phyloP scores from a whole-genome alignment of 495 filamentous ascomycete genomes.

The Talaromyces trachyspermus region DNA sequence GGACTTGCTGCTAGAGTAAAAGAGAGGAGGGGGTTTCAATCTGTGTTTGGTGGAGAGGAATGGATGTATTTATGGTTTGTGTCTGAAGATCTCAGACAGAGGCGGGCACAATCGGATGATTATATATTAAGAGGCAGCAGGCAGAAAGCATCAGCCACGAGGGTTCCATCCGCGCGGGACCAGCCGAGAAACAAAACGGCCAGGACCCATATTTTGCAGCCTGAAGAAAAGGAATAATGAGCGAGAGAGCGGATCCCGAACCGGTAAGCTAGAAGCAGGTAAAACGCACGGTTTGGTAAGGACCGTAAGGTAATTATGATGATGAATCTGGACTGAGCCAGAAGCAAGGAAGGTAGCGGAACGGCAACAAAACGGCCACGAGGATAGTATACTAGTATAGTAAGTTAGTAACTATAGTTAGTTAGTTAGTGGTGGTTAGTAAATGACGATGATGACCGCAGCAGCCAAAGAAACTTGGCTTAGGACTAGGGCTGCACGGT shows the following conservation, averaged over 20 bases:
- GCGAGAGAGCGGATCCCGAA: background rate
- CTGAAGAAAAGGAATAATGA: slow-evolving; percentile 4
- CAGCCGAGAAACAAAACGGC: slow-evolving; percentile 4
- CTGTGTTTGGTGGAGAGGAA: background rate
- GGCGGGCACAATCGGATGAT: background rate
- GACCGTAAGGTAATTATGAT: too few species aligned
- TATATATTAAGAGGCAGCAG: slow-evolving; percentile 1
- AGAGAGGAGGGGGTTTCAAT: background rate
- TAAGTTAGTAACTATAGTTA: too few species aligned
- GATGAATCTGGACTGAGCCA: background rate
- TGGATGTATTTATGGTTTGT: background rate
- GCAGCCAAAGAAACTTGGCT: background rate
- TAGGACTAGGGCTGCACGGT: background rate
- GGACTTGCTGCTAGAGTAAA: slow-evolving; percentile 1
- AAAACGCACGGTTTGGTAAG: too few species aligned
- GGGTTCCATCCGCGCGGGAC: slow-evolving; percentile 5
- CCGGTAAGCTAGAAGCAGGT: too few species aligned
- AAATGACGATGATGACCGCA: background rate
- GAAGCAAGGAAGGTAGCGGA: too few species aligned
- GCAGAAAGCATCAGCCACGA: background rate
- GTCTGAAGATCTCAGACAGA: slow-evolving; percentile 1
- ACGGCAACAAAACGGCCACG: too few species aligned
- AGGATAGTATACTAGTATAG: too few species aligned
- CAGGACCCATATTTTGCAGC: background rate
- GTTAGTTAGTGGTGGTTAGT: too few species aligned